Evolutionary conservation across 1,139 yeast genomes (phyloP), one percentile per base, ranked within the genome.

Genomic region (Meyerozyma athensensis): DNA sequence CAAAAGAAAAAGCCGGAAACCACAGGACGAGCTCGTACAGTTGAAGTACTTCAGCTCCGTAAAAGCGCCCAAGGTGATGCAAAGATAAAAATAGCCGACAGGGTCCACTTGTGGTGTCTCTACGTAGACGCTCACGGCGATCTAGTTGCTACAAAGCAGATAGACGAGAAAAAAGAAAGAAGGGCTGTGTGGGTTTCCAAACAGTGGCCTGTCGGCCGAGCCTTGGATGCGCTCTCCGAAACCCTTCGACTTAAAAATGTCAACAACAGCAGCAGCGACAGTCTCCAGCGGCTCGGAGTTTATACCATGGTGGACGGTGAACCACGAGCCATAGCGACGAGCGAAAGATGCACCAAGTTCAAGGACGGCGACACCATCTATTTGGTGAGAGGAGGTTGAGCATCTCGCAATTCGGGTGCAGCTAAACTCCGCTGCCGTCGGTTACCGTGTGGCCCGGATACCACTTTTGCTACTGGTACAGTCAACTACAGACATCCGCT

Each of bases 191-290:
- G 56, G 50, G 71, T 82, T 12, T 76, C 77, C 26, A 74, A 75
- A 45, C 64, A 70, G 22, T 82, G 92, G 86, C 81, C 86, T 0
- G 70, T 86, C 6, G 97, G 97, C 0, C 68, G 86, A 45, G 81
- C 82, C 2, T 59, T 87, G 35, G 97, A 90, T 55, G 71, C 73
- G 30, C 70, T 84, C 9, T 79, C 90, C 4, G 73, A 69, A 22
- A 54, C 62, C 24, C 57, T 83, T 40, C 69, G 66, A 36, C 70
- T 85, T 16, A 64, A 65, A 31, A 85, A 85, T 56, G 55, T 62
- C 36, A 83, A 83, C 52, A 80, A 79, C 50, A 56, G 61, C 38
- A 70, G 74, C 2, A 66, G 59, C 19, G 72, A 72, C 20, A 49
- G 59, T 2, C 52, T 57, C n/a, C 68, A 70, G 37, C 56, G 69